A percentile compares a stretch with the other conserved stretches of the same genome.
These are phyloP conservation scores for Trichoderma sp. DNA, from an alignment of 2,329 filamentous ascomycete genomes.

Conservation along the genomic window DNA sequence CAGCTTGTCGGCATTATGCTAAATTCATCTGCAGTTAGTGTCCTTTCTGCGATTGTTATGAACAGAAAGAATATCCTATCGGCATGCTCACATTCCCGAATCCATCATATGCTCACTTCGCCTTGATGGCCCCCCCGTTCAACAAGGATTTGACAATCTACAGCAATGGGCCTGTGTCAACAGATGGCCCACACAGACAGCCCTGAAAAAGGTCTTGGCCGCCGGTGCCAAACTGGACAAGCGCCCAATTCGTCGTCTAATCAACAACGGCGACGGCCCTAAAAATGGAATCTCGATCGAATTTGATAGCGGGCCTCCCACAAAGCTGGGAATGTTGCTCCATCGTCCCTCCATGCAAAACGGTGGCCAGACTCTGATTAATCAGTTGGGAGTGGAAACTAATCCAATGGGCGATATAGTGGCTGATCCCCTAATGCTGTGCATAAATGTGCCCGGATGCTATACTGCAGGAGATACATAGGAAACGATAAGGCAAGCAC, in stretches of 20 bases:
- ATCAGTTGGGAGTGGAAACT: conserved; percentile 40
- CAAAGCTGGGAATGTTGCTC: conserved; percentile 40
- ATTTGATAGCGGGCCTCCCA: conserved; percentile 38
- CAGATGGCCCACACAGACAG: neutral
- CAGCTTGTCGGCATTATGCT: neutral
- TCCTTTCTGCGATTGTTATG: conserved; percentile 58
- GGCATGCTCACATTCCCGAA: conserved; percentile 45
- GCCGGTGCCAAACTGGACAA: conserved; percentile 39
- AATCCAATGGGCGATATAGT: conserved; percentile 43
- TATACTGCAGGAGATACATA: conserved; percentile 52
- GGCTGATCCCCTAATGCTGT: conserved; percentile 42
- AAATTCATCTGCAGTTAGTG: conserved; percentile 41
- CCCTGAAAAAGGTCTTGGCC: conserved; percentile 27
- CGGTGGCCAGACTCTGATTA: conserved; percentile 41
- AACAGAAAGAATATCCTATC: conserved; percentile 47
- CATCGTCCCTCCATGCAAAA: conserved; percentile 35
- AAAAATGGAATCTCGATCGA: conserved; percentile 33
- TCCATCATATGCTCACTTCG: conserved; percentile 35
- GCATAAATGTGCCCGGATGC: conserved; percentile 49
- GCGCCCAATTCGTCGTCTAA: conserved; percentile 34
- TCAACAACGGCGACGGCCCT: conserved; percentile 12
- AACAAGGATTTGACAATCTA: conserved; percentile 47
- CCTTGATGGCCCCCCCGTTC: conserved; percentile 44
- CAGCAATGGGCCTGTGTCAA: conserved; percentile 40
- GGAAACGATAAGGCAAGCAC: conserved; percentile 18